phyloP scores from a whole-genome alignment of 176 grass and related monocot species.

The Paspalum vaginatum region DNA sequence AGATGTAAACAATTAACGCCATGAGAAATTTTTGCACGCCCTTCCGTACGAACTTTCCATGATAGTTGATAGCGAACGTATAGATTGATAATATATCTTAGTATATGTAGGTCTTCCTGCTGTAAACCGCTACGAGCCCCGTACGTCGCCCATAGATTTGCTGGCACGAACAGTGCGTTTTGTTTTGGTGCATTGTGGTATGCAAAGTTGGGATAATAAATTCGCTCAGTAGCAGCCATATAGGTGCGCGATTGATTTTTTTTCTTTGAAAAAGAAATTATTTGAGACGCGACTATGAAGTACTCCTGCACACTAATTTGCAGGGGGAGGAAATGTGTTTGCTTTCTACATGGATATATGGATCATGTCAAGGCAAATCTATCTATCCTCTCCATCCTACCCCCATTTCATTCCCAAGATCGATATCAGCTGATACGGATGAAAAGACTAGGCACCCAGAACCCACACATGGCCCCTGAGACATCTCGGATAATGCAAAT shows the following conservation, averaged over 20 bases:
- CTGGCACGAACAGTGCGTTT: not conserved
- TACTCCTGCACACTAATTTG: too few relatives aligned
- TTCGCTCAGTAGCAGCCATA: too few relatives aligned
- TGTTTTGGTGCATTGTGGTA: not conserved
- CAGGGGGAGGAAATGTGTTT: not conserved
- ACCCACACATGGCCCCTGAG: not conserved
- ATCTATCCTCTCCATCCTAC: not conserved
- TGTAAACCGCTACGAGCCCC: not conserved
- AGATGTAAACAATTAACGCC: not conserved
- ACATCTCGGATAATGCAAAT: conserved; percentile 18
- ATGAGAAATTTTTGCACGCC: not conserved
- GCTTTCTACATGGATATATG: not conserved
- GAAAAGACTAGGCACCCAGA: not conserved
- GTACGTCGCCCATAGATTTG: not conserved
- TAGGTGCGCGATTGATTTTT: too few relatives aligned
- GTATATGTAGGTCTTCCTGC: not conserved
- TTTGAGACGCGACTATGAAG: too few relatives aligned
- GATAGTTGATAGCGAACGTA: not conserved
- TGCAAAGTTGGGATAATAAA: not conserved
- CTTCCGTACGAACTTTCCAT: not conserved
- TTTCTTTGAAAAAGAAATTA: too few relatives aligned
- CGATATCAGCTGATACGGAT: not conserved
- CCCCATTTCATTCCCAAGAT: too few relatives aligned
- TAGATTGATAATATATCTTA: not conserved
- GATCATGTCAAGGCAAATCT: too few relatives aligned